These are phyloP conservation scores for Glebionis coronaria DNA, from an alignment of 129 eudicot species.

Conservation along the genomic window DNA sequence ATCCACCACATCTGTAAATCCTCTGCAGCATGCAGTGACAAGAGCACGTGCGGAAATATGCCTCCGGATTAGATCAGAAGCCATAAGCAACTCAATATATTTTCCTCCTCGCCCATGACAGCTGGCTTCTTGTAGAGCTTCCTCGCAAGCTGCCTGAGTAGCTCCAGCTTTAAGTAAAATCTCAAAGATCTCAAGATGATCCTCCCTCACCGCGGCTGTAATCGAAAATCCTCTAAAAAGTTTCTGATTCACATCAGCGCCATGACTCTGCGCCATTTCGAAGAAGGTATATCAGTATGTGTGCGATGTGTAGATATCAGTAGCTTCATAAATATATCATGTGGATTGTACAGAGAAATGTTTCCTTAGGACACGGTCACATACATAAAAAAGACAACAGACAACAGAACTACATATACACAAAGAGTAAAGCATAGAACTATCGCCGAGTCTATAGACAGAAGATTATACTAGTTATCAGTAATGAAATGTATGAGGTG, in stretches of 20 bases:
- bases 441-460: too few species aligned
- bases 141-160: constrained; percentile 85
- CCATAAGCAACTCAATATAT: constrained; percentile 62
- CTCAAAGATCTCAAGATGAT: constrained; percentile 67
- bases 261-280: constrained; percentile 46
- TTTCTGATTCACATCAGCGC: constrained; percentile 81
- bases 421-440: too few species aligned
- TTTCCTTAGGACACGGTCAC: constrained; percentile 21
- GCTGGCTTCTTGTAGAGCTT: constrained; percentile 83
- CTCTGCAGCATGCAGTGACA: constrained; percentile 86
- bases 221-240: constrained; percentile 71
- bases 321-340: neutral
- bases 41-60: constrained; percentile 76
- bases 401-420: neutral
- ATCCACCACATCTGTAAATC: constrained; percentile 62
- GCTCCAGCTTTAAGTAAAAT: constrained; percentile 81
- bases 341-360: constrained; percentile 15
- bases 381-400: constrained; percentile 13
- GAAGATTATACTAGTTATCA: neutral
- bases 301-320: too few species aligned
- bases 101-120: constrained; percentile 57
- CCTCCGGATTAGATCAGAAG: constrained; percentile 75
- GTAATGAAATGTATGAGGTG: constrained; percentile 2
- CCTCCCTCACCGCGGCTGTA: constrained; percentile 89
- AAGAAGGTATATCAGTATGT: neutral